These are phyloP conservation scores for Leucocoprinus leucothites DNA, from an alignment of 768 basidiomycete genomes.

Conservation along the genomic window DNA sequence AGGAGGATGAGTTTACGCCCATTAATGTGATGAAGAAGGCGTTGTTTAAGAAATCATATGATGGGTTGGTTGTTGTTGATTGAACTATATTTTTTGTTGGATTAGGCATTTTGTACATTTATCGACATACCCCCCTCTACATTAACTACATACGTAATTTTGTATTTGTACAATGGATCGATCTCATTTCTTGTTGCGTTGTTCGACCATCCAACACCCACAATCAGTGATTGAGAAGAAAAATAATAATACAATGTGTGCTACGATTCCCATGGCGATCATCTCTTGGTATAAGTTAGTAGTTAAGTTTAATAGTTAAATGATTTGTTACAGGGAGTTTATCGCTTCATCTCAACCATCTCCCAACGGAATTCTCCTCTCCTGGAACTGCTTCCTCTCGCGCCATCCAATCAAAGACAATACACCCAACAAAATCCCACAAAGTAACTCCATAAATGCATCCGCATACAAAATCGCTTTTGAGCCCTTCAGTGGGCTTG, in stretches of 20 bases:
- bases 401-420: neutral
- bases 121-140: too few species aligned
- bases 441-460: neutral
- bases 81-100: conserved; percentile 21
- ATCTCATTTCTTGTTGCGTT: too few species aligned
- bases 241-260: too few species aligned
- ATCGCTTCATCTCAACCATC: neutral
- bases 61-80: conserved; percentile 56
- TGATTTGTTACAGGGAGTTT: neutral
- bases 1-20: conserved; percentile 34
- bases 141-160: too few species aligned
- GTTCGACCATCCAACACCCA: too few species aligned
- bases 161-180: too few species aligned
- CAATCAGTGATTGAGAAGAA: too few species aligned
- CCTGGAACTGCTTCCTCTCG: neutral
- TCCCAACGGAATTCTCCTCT: neutral
- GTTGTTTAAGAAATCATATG: conserved; percentile 46
- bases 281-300: too few species aligned
- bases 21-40: conserved; percentile 45
- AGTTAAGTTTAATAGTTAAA: too few species aligned
- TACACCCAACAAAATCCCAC: conserved; percentile 1
- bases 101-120: neutral
- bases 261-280: too few species aligned
- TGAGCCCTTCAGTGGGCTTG: neutral
- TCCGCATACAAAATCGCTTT: neutral